Conservation (phyloP, 306 rosid genomes). For the Quercus berberidifolia region DNA sequence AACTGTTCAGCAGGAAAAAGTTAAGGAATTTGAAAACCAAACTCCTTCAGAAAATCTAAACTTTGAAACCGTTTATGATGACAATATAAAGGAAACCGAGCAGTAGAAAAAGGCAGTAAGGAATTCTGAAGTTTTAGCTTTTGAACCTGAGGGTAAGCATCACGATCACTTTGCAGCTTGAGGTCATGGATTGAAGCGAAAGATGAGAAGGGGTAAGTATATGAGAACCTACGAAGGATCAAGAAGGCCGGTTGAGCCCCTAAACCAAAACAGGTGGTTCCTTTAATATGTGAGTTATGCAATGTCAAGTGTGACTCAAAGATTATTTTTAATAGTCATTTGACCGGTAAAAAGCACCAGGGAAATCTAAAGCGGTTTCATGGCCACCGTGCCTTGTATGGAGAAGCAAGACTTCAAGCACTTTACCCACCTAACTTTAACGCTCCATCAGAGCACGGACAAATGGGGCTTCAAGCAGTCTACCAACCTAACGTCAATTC, state of each 20-base stretch:
- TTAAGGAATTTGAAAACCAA: slow-evolving; percentile 36
- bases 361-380: slow-evolving; percentile 46
- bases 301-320: slow-evolving; percentile 76
- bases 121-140: slow-evolving; percentile 40
- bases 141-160: slow-evolving; percentile 29
- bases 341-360: slow-evolving; percentile 66
- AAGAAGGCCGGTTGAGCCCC: slow-evolving; percentile 45
- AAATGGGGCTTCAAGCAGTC: slow-evolving; percentile 32
- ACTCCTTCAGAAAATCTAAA: slow-evolving; percentile 21
- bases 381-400: slow-evolving; percentile 38
- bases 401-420: slow-evolving; percentile 51
- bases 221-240: slow-evolving; percentile 48
- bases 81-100: slow-evolving; percentile 37
- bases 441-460: neutral
- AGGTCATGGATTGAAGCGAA: slow-evolving; percentile 64
- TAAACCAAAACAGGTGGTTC: slow-evolving; percentile 36
- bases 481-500: slow-evolving; percentile 44
- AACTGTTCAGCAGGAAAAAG: slow-evolving; percentile 39
- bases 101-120: slow-evolving; percentile 34
- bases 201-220: slow-evolving; percentile 51
- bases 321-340: slow-evolving; percentile 64
- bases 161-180: slow-evolving; percentile 37
- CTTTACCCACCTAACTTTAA: slow-evolving; percentile 38
- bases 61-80: slow-evolving; percentile 32
- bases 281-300: slow-evolving; percentile 67